Evolutionary conservation across 257 asterid genomes (phyloP), one percentile per base, ranked within the genome.

Genomic region (Phtheirospermum japonicum): DNA sequence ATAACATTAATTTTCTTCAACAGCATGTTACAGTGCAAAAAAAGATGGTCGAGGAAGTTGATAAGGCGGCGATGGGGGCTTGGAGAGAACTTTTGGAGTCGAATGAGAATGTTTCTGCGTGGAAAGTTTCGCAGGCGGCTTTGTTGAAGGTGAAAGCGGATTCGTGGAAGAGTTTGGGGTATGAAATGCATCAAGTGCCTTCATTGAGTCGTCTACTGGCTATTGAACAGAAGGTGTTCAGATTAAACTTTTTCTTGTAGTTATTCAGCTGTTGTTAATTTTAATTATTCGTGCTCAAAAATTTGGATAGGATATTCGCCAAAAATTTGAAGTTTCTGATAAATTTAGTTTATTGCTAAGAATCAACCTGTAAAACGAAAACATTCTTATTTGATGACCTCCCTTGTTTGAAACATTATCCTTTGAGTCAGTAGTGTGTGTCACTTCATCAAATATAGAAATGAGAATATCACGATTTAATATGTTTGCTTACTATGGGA

Each of bases 61-160:
- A 86, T 64, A 74, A 66, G 72, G 95, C 89, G 18, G 95, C 68
- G 46, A 56, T 45, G 61, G 82, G 71, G 67, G 96, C 81, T 48
- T 82, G 81, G 34, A 71, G 60, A 3, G 78, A 85, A 0, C 71
- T 87, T 58, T 17, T 82, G 50, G 77, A 75, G 32, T 65, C 76
- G 6, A 76, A 83, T 2, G 76, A 77, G 71, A 71, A 59, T 62
- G 95, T 89, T 33, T 80, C 95, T 2, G 80, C 84, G 23, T 92
- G 94, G 97, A 85, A 80, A 72, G 97, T 85, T 49, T 82, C 96
- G n/a, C 86, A 80, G 79, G 86, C 78, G 55, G 99, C 88, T 53
- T 68, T 87, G 64, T 50, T 72, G 76, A 64, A 57, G 54, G 72
- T 89, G 28, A 66, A 82, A 62, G 88, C 80, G 26, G 85, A 78